Conservation (phyloP, 257 asterid genomes). For the Nicotiana undulata region DNA sequence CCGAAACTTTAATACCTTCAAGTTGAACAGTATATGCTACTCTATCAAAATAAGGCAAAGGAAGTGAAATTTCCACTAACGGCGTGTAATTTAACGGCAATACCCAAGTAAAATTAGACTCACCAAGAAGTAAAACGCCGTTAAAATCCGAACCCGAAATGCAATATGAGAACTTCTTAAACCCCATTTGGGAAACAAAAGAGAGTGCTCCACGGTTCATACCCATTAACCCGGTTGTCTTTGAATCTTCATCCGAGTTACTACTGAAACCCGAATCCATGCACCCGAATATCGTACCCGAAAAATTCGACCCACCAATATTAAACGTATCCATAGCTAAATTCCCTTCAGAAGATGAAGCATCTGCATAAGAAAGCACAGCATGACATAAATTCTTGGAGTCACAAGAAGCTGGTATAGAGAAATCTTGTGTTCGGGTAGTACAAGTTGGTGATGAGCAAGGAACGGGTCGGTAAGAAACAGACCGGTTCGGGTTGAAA, state of each 20-base stretch:
- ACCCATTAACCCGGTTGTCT: conserved; percentile 86
- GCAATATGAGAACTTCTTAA: conserved; percentile 77
- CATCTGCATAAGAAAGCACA: conserved; percentile 71
- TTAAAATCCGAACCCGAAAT: conserved; percentile 63
- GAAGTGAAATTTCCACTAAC: conserved; percentile 57
- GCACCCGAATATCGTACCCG: conserved; percentile 65
- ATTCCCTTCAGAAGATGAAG: conserved; percentile 74
- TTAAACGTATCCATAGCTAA: conserved; percentile 51
- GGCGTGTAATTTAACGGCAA: conserved; percentile 71
- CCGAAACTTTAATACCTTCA: conserved; percentile 66
- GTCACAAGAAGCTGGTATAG: conserved; percentile 87
- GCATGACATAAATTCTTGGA: conserved; percentile 70
- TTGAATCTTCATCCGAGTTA: conserved; percentile 56
- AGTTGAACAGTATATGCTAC: conserved; percentile 82
- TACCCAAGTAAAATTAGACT: conserved; percentile 51
- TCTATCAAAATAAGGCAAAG: conserved; percentile 72
- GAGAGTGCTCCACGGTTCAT: conserved; percentile 90
- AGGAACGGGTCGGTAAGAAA: conserved; percentile 48
- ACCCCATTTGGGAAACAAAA: conserved; percentile 77
- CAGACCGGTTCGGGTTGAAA: conserved; percentile 45
- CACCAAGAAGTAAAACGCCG: conserved; percentile 66
- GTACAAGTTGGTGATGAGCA: conserved; percentile 80
- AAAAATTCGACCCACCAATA: conserved; percentile 51
- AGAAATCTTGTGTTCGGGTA: conserved; percentile 69
- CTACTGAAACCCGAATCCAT: conserved; percentile 78